Conservation (phyloP, 495 filamentous ascomycete species). For the Talaromyces wortmannii region DNA sequence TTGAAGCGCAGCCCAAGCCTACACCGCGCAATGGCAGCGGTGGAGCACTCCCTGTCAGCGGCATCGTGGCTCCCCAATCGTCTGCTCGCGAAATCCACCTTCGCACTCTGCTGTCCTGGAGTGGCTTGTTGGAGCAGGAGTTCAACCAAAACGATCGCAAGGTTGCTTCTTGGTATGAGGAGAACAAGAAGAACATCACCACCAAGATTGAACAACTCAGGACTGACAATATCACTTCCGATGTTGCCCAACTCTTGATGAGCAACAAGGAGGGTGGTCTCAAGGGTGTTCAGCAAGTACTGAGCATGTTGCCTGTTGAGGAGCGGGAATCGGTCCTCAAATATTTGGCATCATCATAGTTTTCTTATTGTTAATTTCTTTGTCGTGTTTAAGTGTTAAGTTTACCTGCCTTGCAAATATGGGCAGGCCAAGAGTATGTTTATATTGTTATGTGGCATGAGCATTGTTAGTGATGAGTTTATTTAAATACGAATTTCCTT, state of each 20-base stretch:
- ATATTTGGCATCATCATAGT: conserved; percentile 47
- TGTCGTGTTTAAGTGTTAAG: neutral
- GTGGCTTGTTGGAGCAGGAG: conserved; percentile 50
- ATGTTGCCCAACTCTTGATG: conserved; percentile 73
- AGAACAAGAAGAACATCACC: conserved; percentile 76
- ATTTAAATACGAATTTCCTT: conserved; percentile 5
- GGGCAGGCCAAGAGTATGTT: neutral
- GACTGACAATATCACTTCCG: conserved; percentile 65
- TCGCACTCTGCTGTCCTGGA: conserved; percentile 70
- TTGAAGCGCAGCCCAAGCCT: conserved; percentile 38
- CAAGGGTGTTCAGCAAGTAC: conserved; percentile 78
- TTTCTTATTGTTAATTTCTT: neutral
- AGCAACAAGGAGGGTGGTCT: conserved; percentile 70
- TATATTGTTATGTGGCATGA: conserved; percentile 9
- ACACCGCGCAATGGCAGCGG: conserved; percentile 18
- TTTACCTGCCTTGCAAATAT: conserved; percentile 1
- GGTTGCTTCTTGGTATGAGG: conserved; percentile 95
- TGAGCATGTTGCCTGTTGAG: conserved; percentile 76
- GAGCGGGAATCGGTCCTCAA: conserved; percentile 84
- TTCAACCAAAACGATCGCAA: conserved; percentile 72
- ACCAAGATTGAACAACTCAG: conserved; percentile 74
- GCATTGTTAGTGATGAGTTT: conserved; percentile 6
- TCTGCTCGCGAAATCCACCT: conserved; percentile 56
- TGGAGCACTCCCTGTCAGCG: conserved; percentile 26
- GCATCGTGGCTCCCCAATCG: conserved; percentile 10